These are phyloP conservation scores for Penicillium cosmopolitanum DNA, from an alignment of 495 filamentous ascomycete species.

Conservation along the genomic window DNA sequence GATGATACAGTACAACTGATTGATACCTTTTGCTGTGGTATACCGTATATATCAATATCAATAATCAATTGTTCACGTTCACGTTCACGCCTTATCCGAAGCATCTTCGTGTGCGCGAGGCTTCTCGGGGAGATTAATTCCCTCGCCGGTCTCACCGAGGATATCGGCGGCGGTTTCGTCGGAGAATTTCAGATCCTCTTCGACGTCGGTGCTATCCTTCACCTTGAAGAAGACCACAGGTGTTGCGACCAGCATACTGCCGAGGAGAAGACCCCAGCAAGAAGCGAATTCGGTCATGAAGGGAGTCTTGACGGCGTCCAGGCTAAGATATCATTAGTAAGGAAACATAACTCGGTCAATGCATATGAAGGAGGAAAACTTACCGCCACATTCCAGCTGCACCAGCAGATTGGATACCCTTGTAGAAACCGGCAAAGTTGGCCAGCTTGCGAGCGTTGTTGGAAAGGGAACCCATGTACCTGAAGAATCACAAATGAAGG, in stretches of 20 bases:
- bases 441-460: constrained; percentile 91
- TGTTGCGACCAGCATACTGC: constrained; percentile 71
- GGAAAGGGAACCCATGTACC: constrained; percentile 89
- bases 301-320: constrained; percentile 66
- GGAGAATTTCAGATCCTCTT: constrained; percentile 80
- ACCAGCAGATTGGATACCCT: constrained; percentile 95
- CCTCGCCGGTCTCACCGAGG: constrained; percentile 26
- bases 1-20: constrained; percentile 6
- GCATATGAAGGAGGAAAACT: constrained; percentile 16
- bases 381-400: constrained; percentile 82
- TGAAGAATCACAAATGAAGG: constrained; percentile 29
- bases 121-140: constrained; percentile 21
- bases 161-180: constrained; percentile 67
- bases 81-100: constrained; percentile 9
- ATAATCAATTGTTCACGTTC: too few species aligned
- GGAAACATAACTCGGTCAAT: too few species aligned
- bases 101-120: constrained; percentile 17
- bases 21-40: too few species aligned
- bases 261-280: constrained; percentile 75
- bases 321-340: constrained; percentile 28
- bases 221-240: constrained; percentile 81
- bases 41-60: not conserved
- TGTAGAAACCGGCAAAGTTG: constrained; percentile 95
- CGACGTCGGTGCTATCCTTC: constrained; percentile 69
- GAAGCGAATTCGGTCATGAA: constrained; percentile 67